Conservation (phyloP, 2,329 filamentous ascomycete genomes). For the Neodidymelliopsis sp. region DNA sequence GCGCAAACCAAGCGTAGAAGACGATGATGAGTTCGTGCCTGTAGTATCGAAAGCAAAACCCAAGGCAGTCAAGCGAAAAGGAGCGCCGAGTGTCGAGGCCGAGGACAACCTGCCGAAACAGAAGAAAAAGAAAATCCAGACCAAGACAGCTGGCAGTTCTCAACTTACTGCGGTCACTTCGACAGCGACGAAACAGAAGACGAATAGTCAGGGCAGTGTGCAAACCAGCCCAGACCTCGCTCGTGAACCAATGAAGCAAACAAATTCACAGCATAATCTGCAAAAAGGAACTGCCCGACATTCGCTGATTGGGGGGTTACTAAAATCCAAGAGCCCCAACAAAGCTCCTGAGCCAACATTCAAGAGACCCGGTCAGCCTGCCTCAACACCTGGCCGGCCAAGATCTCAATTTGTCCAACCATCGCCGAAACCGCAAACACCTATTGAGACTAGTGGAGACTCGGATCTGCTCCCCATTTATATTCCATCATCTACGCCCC, state of each 20-base stretch:
- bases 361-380: slow-evolving; percentile 27
- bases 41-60: slow-evolving; percentile 6
- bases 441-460: slow-evolving; percentile 7
- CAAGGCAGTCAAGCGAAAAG: slow-evolving; percentile 20
- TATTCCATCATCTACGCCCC: slow-evolving; percentile 24
- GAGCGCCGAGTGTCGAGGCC: neutral
- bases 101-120: slow-evolving; percentile 4
- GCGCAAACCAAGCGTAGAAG: slow-evolving; percentile 10
- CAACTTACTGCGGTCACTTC: neutral
- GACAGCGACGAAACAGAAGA: neutral
- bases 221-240: neutral
- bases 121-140: slow-evolving; percentile 9
- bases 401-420: slow-evolving; percentile 4
- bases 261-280: neutral
- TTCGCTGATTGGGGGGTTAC: slow-evolving; percentile 24
- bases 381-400: slow-evolving; percentile 26
- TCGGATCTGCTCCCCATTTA: slow-evolving; percentile 1
- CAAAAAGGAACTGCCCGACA: slow-evolving; percentile 11
- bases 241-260: slow-evolving; percentile 2
- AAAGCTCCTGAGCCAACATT: slow-evolving; percentile 14
- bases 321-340: slow-evolving; percentile 15
- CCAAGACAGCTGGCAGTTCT: neutral
- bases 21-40: slow-evolving; percentile 23
- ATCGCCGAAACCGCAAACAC: slow-evolving; percentile 15
- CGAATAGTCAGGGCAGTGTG: neutral